A percentile compares a stretch with the other conserved stretches of the same genome.
Evolutionary conservation across 441 rosid species (phyloP).

Genomic region (Euphorbia schlechtendalii): DNA sequence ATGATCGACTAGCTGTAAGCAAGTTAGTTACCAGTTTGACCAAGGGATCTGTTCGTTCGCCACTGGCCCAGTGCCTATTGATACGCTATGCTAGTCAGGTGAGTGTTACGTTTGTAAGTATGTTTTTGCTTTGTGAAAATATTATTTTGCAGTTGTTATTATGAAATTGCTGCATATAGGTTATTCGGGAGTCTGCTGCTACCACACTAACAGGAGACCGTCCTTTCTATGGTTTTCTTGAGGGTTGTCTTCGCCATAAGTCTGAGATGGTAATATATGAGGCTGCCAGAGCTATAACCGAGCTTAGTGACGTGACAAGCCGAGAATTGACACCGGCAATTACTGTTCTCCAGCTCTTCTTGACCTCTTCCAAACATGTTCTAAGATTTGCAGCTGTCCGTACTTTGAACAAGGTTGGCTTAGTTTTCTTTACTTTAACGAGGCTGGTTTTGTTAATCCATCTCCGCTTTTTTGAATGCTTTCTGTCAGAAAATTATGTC

Average conservation of each 20-base stretch:
- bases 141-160: constrained; percentile 3
- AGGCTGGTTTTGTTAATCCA: neutral
- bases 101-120: constrained; percentile 7
- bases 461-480: neutral
- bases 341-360: constrained; percentile 91
- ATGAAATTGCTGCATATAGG: constrained; percentile 33
- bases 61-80: constrained; percentile 91
- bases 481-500: neutral
- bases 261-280: constrained; percentile 98
- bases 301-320: constrained; percentile 82
- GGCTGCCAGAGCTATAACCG: constrained; percentile 99
- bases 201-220: constrained; percentile 81
- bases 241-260: constrained; percentile 90
- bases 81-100: constrained; percentile 97
- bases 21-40: constrained; percentile 93
- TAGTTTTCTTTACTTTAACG: constrained; percentile 6
- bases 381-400: constrained; percentile 98
- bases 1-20: constrained; percentile 93
- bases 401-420: constrained; percentile 82
- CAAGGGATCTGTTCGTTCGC: constrained; percentile 95
- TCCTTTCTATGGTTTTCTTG: constrained; percentile 94
- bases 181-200: constrained; percentile 74
- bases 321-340: constrained; percentile 97
- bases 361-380: constrained; percentile 94
- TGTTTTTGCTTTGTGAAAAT: constrained; percentile 3